A percentile compares a stretch with the other conserved stretches of the same genome.
These are phyloP conservation scores for Aphanomyces stellatus DNA, from an alignment of 352 stramenopile species.

Conservation along the genomic window DNA sequence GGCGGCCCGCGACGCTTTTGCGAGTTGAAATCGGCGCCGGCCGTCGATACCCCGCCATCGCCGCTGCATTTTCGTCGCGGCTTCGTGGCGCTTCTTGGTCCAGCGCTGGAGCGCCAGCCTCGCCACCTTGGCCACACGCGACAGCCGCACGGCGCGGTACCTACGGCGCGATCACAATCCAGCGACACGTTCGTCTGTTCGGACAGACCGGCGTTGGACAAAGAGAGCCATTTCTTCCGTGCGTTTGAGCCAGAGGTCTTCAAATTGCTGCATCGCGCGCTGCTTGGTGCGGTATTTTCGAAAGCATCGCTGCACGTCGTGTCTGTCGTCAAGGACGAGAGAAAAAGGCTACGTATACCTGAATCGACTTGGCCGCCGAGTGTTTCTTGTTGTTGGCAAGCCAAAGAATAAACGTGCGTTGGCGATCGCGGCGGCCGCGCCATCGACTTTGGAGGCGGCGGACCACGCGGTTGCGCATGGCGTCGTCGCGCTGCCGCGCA, in stretches of 20 bases:
- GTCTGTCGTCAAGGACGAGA: too few species aligned
- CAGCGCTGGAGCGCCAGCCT: conserved; percentile 27
- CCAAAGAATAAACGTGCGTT: conserved; percentile 37
- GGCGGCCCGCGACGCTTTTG: conserved; percentile 27
- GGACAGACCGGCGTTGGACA: conserved; percentile 35
- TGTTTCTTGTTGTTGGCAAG: conserved; percentile 39
- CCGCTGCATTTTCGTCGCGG: conserved; percentile 44
- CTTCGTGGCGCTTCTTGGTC: conserved; percentile 29
- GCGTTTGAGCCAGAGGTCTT: conserved; percentile 36
- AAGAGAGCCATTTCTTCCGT: conserved; percentile 33
- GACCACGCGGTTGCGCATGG: conserved; percentile 33
- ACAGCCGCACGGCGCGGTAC: conserved; percentile 44
- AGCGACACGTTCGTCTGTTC: too few species aligned
- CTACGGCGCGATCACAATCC: not conserved
- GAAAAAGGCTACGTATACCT: conserved; percentile 18
- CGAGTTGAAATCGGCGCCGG: conserved; percentile 32
- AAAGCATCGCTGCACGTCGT: conserved; percentile 11
- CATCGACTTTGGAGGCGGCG: conserved; percentile 56
- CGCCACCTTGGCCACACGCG: conserved; percentile 32
- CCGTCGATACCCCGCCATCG: conserved; percentile 35
- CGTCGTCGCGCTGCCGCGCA: conserved; percentile 29
- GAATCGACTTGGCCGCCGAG: conserved; percentile 49
- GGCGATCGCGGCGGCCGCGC: conserved; percentile 40
- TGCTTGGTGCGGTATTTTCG: conserved; percentile 45
- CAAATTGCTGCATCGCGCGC: conserved; percentile 30